phyloP scores from a whole-genome alignment of 371 early-diverging fungal species.

The Mortierella sp. region DNA sequence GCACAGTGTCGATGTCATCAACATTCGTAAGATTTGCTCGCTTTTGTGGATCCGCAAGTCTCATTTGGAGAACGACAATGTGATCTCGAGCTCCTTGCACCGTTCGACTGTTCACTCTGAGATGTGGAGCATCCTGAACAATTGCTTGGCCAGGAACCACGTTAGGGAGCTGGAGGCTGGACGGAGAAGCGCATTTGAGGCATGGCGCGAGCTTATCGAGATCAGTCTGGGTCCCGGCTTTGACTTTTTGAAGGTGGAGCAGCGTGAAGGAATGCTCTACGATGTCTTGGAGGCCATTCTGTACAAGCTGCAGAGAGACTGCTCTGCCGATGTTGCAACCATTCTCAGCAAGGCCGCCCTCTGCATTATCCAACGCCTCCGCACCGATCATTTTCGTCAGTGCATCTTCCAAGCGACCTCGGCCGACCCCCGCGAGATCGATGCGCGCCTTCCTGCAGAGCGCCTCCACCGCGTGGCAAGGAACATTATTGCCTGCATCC shows the following conservation, averaged over 20 bases:
- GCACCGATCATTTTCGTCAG: conserved; percentile 60
- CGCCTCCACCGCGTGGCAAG: conserved; percentile 66
- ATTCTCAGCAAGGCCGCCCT: conserved; percentile 75
- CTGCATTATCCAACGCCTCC: conserved; percentile 65
- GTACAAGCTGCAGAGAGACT: conserved; percentile 67
- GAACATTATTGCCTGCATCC: conserved; percentile 76
- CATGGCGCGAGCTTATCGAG: conserved; percentile 88
- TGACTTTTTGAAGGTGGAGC: conserved; percentile 70
- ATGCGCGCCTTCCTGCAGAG: conserved; percentile 68
- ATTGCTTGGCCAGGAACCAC: conserved; percentile 75
- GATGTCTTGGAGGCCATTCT: conserved; percentile 75
- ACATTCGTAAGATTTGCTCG: conserved; percentile 75
- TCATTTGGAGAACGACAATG: conserved; percentile 65
- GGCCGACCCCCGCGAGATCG: conserved; percentile 49
- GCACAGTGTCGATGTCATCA: conserved; percentile 73
- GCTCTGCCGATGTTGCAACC: conserved; percentile 68
- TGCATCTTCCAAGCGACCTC: conserved; percentile 59
- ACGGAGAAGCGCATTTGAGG: conserved; percentile 73
- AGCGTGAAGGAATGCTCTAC: conserved; percentile 71
- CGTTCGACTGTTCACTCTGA: conserved; percentile 64
- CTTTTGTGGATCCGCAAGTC: conserved; percentile 61
- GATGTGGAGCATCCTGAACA: conserved; percentile 67
- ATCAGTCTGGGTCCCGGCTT: conserved; percentile 78
- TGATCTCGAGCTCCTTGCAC: conserved; percentile 59
- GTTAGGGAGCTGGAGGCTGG: conserved; percentile 72